Conservation (phyloP, 2,329 filamentous ascomycete genomes). For the Colletotrichum sp. region DNA sequence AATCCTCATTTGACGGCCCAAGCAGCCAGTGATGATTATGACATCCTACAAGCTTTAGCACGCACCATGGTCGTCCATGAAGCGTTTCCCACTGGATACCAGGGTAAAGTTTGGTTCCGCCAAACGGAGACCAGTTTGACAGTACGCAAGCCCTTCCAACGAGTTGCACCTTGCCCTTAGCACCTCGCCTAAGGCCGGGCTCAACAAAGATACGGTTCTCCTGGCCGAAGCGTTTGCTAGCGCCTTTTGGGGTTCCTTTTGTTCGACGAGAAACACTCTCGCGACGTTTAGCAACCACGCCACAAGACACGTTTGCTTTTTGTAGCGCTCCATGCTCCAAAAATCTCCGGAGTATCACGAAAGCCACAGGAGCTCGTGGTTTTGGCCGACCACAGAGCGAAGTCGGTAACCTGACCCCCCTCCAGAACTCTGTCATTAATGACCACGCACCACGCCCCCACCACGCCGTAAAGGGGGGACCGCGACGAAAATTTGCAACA, state of each 20-base stretch:
- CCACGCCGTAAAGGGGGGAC: background rate
- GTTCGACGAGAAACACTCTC: background rate
- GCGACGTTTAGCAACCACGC: background rate
- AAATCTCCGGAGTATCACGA: conserved; percentile 3
- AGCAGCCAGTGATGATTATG: background rate
- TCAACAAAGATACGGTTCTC: background rate
- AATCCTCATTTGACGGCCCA: background rate
- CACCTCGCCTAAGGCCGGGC: background rate
- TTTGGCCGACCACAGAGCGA: background rate
- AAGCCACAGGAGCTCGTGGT: background rate
- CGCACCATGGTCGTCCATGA: background rate
- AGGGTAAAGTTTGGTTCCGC: conserved; percentile 3
- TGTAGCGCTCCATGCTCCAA: background rate
- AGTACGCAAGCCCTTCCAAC: background rate
- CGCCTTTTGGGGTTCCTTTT: background rate
- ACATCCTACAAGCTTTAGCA: background rate
- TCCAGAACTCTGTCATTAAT: conserved; percentile 11
- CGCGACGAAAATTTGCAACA: background rate
- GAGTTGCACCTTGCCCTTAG: background rate
- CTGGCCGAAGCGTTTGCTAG: background rate
- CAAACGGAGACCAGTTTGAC: background rate
- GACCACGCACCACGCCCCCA: conserved; percentile 1
- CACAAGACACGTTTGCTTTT: background rate
- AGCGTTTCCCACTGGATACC: background rate
- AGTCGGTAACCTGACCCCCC: background rate